phyloP scores from a whole-genome alignment of 1,284 basidiomycete genomes.

The Ganoderma meredithae region DNA sequence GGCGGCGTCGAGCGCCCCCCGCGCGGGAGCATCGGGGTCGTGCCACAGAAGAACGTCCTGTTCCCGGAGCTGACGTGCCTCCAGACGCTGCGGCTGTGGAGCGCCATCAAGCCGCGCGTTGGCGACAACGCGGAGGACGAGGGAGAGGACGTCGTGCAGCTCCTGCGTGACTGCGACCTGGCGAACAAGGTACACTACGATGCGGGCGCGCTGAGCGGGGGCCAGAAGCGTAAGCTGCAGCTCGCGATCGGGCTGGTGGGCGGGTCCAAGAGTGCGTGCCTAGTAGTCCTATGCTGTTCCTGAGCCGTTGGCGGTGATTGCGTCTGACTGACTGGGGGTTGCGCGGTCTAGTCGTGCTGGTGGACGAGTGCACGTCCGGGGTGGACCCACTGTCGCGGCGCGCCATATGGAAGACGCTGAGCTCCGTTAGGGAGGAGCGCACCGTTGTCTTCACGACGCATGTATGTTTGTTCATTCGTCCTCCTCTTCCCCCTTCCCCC shows the following conservation, averaged over 20 bases:
- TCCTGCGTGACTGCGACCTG: conserved; percentile 77
- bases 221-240: conserved; percentile 85
- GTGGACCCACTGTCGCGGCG: conserved; percentile 82
- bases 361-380: conserved; percentile 83
- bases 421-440: conserved; percentile 66
- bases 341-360: conserved; percentile 61
- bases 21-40: conserved; percentile 74
- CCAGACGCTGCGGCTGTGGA: conserved; percentile 79
- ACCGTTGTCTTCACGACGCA: conserved; percentile 78
- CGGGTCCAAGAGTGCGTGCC: conserved; percentile 65
- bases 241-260: conserved; percentile 81
- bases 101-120: conserved; percentile 70
- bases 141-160: conserved; percentile 64
- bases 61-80: conserved; percentile 80
- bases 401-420: conserved; percentile 79
- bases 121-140: conserved; percentile 32
- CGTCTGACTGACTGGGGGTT: neutral
- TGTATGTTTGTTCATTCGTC: conserved; percentile 40
- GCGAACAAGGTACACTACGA: conserved; percentile 71
- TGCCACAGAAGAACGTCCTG: conserved; percentile 85
- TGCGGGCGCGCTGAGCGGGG: conserved; percentile 74
- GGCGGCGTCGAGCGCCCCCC: conserved; percentile 59
- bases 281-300: neutral
- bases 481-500: neutral
- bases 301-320: neutral